A percentile compares a stretch with the other conserved stretches of the same genome.
These are phyloP conservation scores for Ophiostoma triangulosporum DNA, from an alignment of 2,329 filamentous ascomycete species.

Conservation along the genomic window DNA sequence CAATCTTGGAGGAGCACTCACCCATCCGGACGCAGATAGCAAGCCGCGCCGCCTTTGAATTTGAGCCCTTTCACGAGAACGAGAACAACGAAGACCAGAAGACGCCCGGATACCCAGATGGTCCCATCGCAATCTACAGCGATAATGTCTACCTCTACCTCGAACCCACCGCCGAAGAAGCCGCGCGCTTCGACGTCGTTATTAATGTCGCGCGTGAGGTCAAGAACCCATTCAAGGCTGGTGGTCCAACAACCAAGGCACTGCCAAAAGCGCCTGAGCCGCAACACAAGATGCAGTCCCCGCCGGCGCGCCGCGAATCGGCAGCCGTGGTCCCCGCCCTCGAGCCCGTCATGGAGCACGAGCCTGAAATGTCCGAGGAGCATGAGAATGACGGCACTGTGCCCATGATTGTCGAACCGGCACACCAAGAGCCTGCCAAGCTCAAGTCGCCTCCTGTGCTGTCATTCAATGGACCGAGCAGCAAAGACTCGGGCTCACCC, in stretches of 20 bases:
- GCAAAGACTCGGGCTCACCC: slow-evolving; percentile 29
- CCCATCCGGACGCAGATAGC: slow-evolving; percentile 49
- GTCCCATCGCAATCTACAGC: slow-evolving; percentile 69
- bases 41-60: slow-evolving; percentile 42
- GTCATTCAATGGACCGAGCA: slow-evolving; percentile 3
- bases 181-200: slow-evolving; percentile 65
- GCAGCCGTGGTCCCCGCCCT: slow-evolving; percentile 2
- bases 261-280: background rate
- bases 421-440: background rate
- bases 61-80: slow-evolving; percentile 50
- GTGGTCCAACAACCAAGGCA: background rate
- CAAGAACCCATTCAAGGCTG: slow-evolving; percentile 52
- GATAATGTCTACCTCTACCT: slow-evolving; percentile 67
- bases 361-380: background rate
- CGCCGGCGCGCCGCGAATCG: slow-evolving; percentile 5
- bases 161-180: slow-evolving; percentile 67
- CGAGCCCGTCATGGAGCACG: slow-evolving; percentile 28
- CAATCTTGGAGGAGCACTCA: slow-evolving; percentile 42
- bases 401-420: slow-evolving; percentile 42
- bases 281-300: background rate
- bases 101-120: slow-evolving; percentile 69
- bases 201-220: slow-evolving; percentile 79
- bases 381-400: background rate
- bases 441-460: slow-evolving; percentile 2
- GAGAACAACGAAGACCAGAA: slow-evolving; percentile 67